Conservation (phyloP, 768 basidiomycete genomes). For the Tremella fuciformis region DNA sequence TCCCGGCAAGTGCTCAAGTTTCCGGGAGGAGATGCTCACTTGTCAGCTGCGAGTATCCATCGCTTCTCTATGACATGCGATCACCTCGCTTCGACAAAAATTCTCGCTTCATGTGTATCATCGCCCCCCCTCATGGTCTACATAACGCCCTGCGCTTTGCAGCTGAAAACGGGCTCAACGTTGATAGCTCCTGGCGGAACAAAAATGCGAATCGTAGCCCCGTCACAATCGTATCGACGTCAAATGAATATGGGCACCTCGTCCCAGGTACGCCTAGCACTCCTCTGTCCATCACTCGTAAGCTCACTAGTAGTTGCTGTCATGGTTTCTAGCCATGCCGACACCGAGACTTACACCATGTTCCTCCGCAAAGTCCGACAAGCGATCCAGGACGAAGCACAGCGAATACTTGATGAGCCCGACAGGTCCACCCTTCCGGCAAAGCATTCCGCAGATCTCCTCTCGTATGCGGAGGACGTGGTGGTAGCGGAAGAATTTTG, state of each 20-base stretch:
- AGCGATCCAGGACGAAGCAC: background rate
- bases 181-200: slow-evolving; percentile 17
- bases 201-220: slow-evolving; percentile 15
- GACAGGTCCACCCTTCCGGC: background rate
- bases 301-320: background rate
- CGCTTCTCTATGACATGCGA: background rate
- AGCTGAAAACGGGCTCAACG: too few relatives aligned
- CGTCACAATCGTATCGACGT: slow-evolving; percentile 10
- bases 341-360: slow-evolving; percentile 1
- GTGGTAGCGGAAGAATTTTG: slow-evolving; percentile 3
- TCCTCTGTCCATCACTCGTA: background rate
- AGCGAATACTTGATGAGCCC: background rate
- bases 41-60: background rate
- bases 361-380: background rate
- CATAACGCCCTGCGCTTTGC: too few relatives aligned
- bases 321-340: slow-evolving; percentile 3
- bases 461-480: background rate
- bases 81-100: background rate
- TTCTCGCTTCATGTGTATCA: too few relatives aligned
- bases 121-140: too few relatives aligned
- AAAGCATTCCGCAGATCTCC: background rate
- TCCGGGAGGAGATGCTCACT: too few relatives aligned
- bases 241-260: too few relatives aligned
- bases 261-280: slow-evolving; percentile 2
- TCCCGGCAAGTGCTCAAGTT: background rate